A percentile compares a stretch with the other conserved stretches of the same genome.
Conservation (phyloP, 345 rosid genomes). For the Tarenaya hassleriana region DNA sequence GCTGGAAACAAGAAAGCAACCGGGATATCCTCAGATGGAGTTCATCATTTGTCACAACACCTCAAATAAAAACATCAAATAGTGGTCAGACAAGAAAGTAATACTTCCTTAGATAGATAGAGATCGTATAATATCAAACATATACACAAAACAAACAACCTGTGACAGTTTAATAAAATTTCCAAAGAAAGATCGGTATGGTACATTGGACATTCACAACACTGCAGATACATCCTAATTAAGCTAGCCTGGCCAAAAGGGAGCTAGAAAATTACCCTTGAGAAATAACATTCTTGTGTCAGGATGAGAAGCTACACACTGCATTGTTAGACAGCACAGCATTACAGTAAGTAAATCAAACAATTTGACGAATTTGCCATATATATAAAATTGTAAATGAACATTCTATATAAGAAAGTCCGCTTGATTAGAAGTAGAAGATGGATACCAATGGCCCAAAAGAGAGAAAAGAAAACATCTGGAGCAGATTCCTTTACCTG, state of each 20-base stretch:
- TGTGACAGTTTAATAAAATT: not conserved
- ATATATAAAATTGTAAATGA: not conserved
- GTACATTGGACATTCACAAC: not conserved
- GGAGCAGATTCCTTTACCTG: slow-evolving; percentile 44
- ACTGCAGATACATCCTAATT: slow-evolving; percentile 1
- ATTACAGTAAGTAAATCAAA: slow-evolving; percentile 10
- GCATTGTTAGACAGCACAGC: slow-evolving; percentile 27
- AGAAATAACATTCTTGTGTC: slow-evolving; percentile 93
- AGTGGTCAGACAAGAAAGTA: too few relatives aligned
- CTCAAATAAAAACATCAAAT: too few relatives aligned
- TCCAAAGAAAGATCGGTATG: not conserved
- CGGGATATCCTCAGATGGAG: not conserved
- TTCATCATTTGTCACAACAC: not conserved
- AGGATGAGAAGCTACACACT: slow-evolving; percentile 99
- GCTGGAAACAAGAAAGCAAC: slow-evolving; percentile 42
- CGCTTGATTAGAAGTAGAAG: too few relatives aligned
- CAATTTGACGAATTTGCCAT: slow-evolving; percentile 10
- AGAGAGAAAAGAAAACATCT: slow-evolving; percentile 2
- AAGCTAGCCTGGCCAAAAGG: slow-evolving; percentile 12
- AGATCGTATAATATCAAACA: not conserved
- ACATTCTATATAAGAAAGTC: not conserved
- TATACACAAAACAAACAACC: not conserved
- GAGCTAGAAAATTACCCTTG: slow-evolving; percentile 50
- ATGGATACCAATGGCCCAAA: not conserved
- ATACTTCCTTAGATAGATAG: not conserved